Conservation (phyloP, 2,329 filamentous ascomycete genomes). For the Verticillium isaacii region DNA sequence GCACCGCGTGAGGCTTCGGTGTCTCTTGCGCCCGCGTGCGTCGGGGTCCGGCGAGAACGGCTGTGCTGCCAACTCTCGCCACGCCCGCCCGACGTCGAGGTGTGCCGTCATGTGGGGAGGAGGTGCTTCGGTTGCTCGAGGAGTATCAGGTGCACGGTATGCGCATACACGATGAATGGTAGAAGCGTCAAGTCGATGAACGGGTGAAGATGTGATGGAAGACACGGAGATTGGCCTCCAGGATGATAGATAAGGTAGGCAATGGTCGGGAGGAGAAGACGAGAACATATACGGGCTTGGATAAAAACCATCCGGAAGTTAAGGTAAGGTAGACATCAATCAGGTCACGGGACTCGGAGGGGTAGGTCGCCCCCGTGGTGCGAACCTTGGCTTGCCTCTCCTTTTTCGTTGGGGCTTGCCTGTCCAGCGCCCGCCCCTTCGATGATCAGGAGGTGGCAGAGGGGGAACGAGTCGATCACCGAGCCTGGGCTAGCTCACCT, state of each 20-base stretch:
- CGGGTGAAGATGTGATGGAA: neutral
- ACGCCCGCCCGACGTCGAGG: neutral
- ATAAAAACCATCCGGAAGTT: no score
- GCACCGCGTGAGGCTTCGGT: conserved; percentile 29
- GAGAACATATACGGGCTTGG: neutral
- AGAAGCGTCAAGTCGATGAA: neutral
- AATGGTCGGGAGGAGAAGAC: neutral
- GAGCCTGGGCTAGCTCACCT: neutral
- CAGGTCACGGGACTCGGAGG: neutral
- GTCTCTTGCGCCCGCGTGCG: conserved; percentile 32
- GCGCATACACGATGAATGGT: neutral
- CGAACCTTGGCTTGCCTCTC: neutral
- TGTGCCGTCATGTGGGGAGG: neutral
- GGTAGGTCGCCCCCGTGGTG: neutral
- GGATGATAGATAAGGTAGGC: neutral
- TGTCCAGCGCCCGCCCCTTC: neutral
- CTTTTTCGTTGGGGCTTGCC: neutral
- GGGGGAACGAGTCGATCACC: neutral
- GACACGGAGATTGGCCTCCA: neutral
- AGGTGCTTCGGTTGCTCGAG: neutral
- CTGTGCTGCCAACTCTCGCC: neutral
- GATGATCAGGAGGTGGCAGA: neutral
- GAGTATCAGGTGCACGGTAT: no score
- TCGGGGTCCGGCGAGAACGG: conserved; percentile 11
- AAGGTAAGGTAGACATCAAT: neutral